Base-by-base conservation (phyloP, 169 alveolate species). In the Miamiensis avidus region DNA sequence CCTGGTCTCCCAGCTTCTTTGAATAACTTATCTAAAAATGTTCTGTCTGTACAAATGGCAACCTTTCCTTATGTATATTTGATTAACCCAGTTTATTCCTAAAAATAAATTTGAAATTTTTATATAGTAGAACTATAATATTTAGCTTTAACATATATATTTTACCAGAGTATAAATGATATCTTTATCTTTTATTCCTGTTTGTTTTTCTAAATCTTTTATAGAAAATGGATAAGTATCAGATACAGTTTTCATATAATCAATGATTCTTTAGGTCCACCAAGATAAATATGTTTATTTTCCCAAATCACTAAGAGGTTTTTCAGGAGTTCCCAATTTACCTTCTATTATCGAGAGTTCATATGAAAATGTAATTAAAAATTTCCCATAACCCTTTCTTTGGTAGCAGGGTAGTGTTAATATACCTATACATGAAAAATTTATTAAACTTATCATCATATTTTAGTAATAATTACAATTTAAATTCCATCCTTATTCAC, bases 351-450 rank as follows among this genome's bases (percentile, higher is more conserved):
- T 87, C 6, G 96, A 89, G 26, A 94, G 82, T 79, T 82, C 87
- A 86, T 95, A 95, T 65, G 95, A 90, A 79, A 94, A 85, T 34
- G 92, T 79, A 72, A 95, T 95, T 30, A 95, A 86, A 74, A 95
- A 93, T 75, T 93, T 94, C 29, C 98, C 98, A 90, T 94, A 95
- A 0, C 98, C 98, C 86, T 92, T 91, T 82, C 95, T 89, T 86
- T 95, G 91, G 75, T 92, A 92, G 81, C 94, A 94, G 4, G 98
- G 98, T 26, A 94, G 81, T 25, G 91, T 93, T 84, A 95, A 76
- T 20, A 95, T 95, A 25, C 69, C 69, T 49, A 49, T 49, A 20
- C 20, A 49, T 11, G 20, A 49, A 49, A 11, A 11, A 49, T 11
- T 49, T 49, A 11, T 11, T 49, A 49, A 11, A 49, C 20, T 4